Base-by-base conservation (phyloP, 192 early-diverging fungal genomes). In the Linnemannia hyalina region DNA sequence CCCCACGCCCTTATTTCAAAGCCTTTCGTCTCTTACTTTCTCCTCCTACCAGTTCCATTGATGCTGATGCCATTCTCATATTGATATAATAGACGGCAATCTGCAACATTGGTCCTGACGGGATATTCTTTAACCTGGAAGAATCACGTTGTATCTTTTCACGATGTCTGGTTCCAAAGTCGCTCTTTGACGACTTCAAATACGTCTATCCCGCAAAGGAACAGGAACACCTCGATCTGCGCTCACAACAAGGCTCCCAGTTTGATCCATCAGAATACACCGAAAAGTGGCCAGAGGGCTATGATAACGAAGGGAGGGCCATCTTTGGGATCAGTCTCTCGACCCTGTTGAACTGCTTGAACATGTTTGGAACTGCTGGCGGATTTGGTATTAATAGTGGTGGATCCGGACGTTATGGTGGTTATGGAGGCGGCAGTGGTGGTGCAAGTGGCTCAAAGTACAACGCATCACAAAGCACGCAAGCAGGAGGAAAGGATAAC, bases 301-400 rank as follows among this genome's bases (percentile, higher is more conserved):
- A 80, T 49, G 68, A 76, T 20, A 35, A 57, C 35, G 71, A 73
- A 15, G 78, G 71, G 22, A 41, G 47, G 5, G 79, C 77, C 9
- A 68, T 41, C 38, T 86, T 86, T 81, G 84, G 75, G 2, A 74
- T 86, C 65, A 81, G 77, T 68, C 75, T 86, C 7, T 47, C 75
- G 40, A 86, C 78, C 26, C 46, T 86, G 16, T 40, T 86, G 60
- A 86, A 72, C 38, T 86, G 84, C 22, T 76, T 81, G 10, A 86
- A 86, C 52, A 86, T 80, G 78, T 86, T 86, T 74, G 84, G 84
- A 0, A 86, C 84, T 10, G 84, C 84, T 20, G 80, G 73, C 2
- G 73, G 70, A 40, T 63, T 32, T 32, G 44, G 68, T 35, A 70
- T 35, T 29, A 72, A 32, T 46, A 46, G 44, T 35, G 4, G 41